Evolutionary conservation across 805 yeast genomes (phyloP), one percentile per base, ranked within the genome.

Genomic region (Lipomyces sp.): DNA sequence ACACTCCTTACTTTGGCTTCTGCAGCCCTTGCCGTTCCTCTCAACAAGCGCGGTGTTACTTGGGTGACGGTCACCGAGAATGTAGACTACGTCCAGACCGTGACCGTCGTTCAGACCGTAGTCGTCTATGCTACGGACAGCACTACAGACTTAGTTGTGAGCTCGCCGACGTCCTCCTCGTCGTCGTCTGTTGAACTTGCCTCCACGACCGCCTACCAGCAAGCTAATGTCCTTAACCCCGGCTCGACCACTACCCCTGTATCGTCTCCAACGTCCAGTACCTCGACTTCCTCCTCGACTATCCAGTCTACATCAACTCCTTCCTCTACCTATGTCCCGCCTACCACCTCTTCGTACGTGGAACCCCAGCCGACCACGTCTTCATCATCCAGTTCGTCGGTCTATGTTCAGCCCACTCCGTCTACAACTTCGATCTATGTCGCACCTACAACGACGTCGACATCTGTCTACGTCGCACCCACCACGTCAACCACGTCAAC

Each of bases 11-110:
- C 63, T 29, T 54, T 66, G 58, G 64, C 65, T 55, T 24, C 65
- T 32, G 29, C 62, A 10, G 61, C 59, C 42, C 33, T 62, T 33
- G 69, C 66, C 39, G 69, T 56, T 3, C 64, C 66, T 18, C 24
- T 54, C 37, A 57, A 34, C 37, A 63, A 65, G 63, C 71, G 69
- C 35, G 71, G 60, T 35, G 60, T 65, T 53, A 53, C 59, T 34
- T 63, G 62, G 64, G 71, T 65, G 45, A 65, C 71, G 45, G 69
- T 60, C 57, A 60, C 64, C 42, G 60, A 62, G 57, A 45, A 57
- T 4, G 64, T 57, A 45, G 56, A 63, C 24, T 54, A 30, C 50
- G 55, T 65, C 56, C 65, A 63, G 34, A 65, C 69, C 55, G 67
- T 60, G 11, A 59, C 62, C 18, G 63, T 63, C 57, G 64, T 57